Evolutionary conservation across 768 basidiomycete species (phyloP), one percentile per base, ranked within the genome.

Genomic region (Boletus insuetus): DNA sequence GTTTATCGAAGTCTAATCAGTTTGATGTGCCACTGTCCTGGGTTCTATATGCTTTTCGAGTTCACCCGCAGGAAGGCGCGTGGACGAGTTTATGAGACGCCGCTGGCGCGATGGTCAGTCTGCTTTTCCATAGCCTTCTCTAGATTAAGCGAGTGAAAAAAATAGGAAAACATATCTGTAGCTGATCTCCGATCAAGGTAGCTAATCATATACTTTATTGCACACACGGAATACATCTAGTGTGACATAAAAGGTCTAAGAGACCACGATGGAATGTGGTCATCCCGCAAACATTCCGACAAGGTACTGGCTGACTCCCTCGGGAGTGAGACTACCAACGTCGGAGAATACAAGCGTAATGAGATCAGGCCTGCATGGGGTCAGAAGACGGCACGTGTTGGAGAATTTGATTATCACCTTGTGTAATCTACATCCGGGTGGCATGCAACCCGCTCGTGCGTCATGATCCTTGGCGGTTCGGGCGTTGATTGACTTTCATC

Each of bases 401-500:
- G 17, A 47, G 40, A 54, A 59, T 53, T 65, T 54, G 50, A 53
- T 49, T 57, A 75, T 58, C 59, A 88, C 90, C 91, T 88, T 51
- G 96, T 98, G 70, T 97, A 94, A 72, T 98, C 96, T 40, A 96
- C 92, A 64, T 87, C 83, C 9, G 95, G 96, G 70, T 91, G 85
- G 71, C 82, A 79, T 44, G 82, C 82, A 62, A 93, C 85, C 76
- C 94, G 87, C 68, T 91, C 89, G 63, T 82, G 81, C 22, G 88
- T 89, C 83, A 96, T 92, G 26, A 55, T 48, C 49, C 62, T 63
- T 52, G 62, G 51, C 4, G 5, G 35, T 44, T 58, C 55, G 20
- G 49, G 34, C 7, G 43, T 39, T 53, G 24, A 37, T 8, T 39
- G 42, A 50, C 51, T 51, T 53, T 49, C 41, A 41, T 44, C 51